Percentiles rank a stretch among this genome's conserved stretches.
These are phyloP conservation scores for Alternaria sp. DNA, from an alignment of 2,329 filamentous ascomycete species.

Conservation along the genomic window DNA sequence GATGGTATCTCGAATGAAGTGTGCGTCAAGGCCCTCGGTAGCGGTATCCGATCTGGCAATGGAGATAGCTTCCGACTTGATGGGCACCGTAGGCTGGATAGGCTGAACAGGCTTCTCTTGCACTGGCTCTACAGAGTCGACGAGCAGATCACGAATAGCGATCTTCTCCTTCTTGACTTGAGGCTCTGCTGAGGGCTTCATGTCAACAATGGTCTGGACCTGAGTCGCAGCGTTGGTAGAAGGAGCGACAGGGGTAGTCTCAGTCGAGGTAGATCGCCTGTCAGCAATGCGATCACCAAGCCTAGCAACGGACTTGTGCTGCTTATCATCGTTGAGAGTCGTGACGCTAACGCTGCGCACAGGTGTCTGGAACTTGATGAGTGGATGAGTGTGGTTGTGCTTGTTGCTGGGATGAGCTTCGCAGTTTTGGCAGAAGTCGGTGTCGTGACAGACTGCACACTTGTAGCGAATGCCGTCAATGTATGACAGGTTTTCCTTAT, in stretches of 20 bases:
- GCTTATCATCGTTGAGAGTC: slow-evolving; percentile 79
- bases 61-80: slow-evolving; percentile 26
- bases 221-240: slow-evolving; percentile 65
- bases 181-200: slow-evolving; percentile 68
- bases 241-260: slow-evolving; percentile 57
- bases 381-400: slow-evolving; percentile 94
- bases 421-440: slow-evolving; percentile 93
- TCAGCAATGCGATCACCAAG: slow-evolving; percentile 73
- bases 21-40: slow-evolving; percentile 63
- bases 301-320: slow-evolving; percentile 69
- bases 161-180: slow-evolving; percentile 55
- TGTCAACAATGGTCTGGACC: slow-evolving; percentile 69
- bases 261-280: slow-evolving; percentile 60
- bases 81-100: slow-evolving; percentile 13
- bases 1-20: slow-evolving; percentile 81
- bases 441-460: slow-evolving; percentile 94
- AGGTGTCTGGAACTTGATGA: slow-evolving; percentile 96
- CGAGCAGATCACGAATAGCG: slow-evolving; percentile 50
- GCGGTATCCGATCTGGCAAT: slow-evolving; percentile 16
- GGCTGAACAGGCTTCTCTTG: slow-evolving; percentile 46
- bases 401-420: slow-evolving; percentile 84
- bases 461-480: slow-evolving; percentile 93
- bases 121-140: slow-evolving; percentile 40
- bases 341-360: slow-evolving; percentile 88
- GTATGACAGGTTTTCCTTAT: slow-evolving; percentile 62